Percentiles rank a stretch among this genome's conserved stretches.
phyloP scores from a whole-genome alignment of 2,329 filamentous ascomycete genomes.

The Arthroderma sp. region DNA sequence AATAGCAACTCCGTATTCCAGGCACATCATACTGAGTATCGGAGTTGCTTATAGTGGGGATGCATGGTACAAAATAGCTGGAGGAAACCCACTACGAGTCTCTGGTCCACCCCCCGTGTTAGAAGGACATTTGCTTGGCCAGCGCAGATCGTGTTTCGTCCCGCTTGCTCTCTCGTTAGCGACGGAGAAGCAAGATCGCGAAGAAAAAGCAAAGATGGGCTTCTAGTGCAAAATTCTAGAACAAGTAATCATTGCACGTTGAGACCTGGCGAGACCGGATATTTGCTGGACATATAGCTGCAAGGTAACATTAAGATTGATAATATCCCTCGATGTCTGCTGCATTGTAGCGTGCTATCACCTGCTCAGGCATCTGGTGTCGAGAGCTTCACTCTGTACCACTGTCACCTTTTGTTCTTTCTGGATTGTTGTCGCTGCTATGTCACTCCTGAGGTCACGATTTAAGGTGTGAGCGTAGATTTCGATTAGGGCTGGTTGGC shows the following conservation, averaged over 20 bases:
- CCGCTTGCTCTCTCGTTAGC: neutral
- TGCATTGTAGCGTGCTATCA: neutral
- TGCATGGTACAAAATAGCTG: constrained; percentile 1
- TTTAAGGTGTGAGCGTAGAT: constrained; percentile 1
- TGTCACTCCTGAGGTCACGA: neutral
- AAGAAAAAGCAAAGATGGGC: neutral
- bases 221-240: constrained; percentile 3
- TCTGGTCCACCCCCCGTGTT: constrained; percentile 1
- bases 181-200: neutral
- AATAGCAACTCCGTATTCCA: neutral
- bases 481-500: constrained; percentile 2
- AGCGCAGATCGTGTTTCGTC: constrained; percentile 2
- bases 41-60: neutral
- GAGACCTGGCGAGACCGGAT: neutral
- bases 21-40: neutral
- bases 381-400: neutral
- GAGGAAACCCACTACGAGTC: neutral
- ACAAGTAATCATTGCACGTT: constrained; percentile 4
- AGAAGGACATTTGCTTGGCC: constrained; percentile 3
- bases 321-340: neutral
- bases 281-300: neutral
- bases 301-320: neutral
- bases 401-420: neutral
- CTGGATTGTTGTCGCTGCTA: neutral
- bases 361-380: neutral